These are phyloP conservation scores for Grifola frondosa DNA, from an alignment of 1,284 basidiomycete species.

Conservation along the genomic window DNA sequence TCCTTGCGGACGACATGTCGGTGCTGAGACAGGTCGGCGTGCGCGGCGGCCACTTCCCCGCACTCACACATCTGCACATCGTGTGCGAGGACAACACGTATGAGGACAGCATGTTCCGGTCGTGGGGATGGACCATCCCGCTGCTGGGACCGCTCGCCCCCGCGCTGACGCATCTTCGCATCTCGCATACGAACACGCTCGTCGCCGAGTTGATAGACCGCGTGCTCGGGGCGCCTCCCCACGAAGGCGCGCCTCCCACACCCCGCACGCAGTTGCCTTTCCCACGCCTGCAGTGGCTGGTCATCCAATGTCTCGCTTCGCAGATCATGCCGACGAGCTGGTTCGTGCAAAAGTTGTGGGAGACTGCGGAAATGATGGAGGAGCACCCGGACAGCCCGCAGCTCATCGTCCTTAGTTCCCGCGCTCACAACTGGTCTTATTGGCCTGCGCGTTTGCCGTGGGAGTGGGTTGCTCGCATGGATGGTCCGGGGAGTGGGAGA, in stretches of 20 bases:
- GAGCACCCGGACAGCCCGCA: slow-evolving; percentile 1
- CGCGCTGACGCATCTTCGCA: slow-evolving; percentile 11
- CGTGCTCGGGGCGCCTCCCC: too few relatives aligned
- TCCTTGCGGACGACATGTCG: slow-evolving; percentile 16
- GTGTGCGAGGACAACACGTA: slow-evolving; percentile 6
- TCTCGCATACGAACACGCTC: slow-evolving; percentile 16
- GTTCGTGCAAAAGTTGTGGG: slow-evolving; percentile 7
- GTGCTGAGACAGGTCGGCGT: too few relatives aligned
- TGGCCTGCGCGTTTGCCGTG: slow-evolving; percentile 14
- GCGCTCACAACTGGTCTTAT: slow-evolving; percentile 9
- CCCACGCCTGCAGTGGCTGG: slow-evolving; percentile 7
- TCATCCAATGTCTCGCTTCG: slow-evolving; percentile 12
- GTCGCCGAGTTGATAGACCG: too few relatives aligned
- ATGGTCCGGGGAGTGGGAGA: slow-evolving; percentile 2
- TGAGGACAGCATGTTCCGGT: slow-evolving; percentile 11
- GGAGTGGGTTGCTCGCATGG: slow-evolving; percentile 15
- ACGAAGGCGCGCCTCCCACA: background rate
- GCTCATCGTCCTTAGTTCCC: slow-evolving; percentile 10
- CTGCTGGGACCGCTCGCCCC: slow-evolving; percentile 11
- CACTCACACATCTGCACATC: slow-evolving; percentile 7
- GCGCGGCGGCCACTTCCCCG: slow-evolving; percentile 6
- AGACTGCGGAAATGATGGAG: background rate
- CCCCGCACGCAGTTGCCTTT: background rate
- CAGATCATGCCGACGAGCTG: slow-evolving; percentile 10
- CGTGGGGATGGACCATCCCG: slow-evolving; percentile 14